phyloP scores from a whole-genome alignment of 805 yeast genomes.

The Grigorovia jiainica region DNA sequence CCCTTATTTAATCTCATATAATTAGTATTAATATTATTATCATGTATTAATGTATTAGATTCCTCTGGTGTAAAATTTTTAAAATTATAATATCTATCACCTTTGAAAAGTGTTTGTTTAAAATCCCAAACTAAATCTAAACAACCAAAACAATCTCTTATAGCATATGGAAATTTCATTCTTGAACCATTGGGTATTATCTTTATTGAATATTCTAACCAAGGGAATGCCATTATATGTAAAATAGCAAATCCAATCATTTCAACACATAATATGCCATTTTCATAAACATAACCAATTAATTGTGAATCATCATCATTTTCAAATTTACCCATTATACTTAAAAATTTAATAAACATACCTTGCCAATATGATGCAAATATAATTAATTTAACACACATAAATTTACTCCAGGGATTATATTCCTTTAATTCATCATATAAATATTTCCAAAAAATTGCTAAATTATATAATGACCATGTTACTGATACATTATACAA shows the following conservation, averaged over 20 bases:
- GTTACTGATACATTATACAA: slow-evolving; percentile 75
- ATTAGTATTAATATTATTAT: slow-evolving; percentile 54
- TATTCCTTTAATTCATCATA: slow-evolving; percentile 65
- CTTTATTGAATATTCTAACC: slow-evolving; percentile 55
- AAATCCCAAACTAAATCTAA: slow-evolving; percentile 79
- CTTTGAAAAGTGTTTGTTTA: slow-evolving; percentile 47
- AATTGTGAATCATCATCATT: slow-evolving; percentile 25
- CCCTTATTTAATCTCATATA: slow-evolving; percentile 75
- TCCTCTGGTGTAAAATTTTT: slow-evolving; percentile 75
- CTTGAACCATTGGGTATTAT: slow-evolving; percentile 63
- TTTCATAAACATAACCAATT: slow-evolving; percentile 57
- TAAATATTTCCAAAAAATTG: slow-evolving; percentile 89
- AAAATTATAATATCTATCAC: slow-evolving; percentile 71
- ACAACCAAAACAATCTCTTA: slow-evolving; percentile 66
- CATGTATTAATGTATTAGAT: slow-evolving; percentile 37
- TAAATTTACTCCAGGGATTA: slow-evolving; percentile 84
- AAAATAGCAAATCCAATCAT: slow-evolving; percentile 77
- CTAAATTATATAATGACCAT: slow-evolving; percentile 72
- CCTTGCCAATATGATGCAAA: slow-evolving; percentile 99
- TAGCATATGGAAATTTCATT: slow-evolving; percentile 49
- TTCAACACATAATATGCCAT: slow-evolving; percentile 72
- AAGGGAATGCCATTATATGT: slow-evolving; percentile 83
- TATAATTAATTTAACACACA: slow-evolving; percentile 86
- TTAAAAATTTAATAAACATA: slow-evolving; percentile 43
- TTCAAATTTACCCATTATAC: slow-evolving; percentile 36